Evolutionary conservation across 306 rosid species (phyloP), one percentile per base, ranked within the genome.

Genomic region (Alnus glutinosa): DNA sequence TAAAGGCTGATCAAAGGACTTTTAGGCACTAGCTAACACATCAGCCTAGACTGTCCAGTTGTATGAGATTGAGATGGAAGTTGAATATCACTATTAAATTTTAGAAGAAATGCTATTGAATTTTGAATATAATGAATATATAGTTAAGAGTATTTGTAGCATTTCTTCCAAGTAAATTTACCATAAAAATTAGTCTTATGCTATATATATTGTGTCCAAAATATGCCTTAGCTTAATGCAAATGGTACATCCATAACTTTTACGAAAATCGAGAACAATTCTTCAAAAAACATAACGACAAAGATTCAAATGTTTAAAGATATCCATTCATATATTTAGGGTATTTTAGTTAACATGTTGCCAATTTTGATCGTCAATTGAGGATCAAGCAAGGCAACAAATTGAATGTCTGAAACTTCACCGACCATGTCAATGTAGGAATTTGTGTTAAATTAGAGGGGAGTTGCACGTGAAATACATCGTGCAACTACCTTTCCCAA

Each of bases 401-500:
- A 63, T n/a, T 37, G 14, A 36, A 78, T 49, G 80, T 61, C 80
- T 70, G 67, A 66, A 58, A 75, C 14, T 15, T 55, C 78, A 37
- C 57, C 39, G 42, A 30, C 80, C 28, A 5, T 63, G 36, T 54
- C 23, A 55, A 42, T 47, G 55, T 69, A 42, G 28, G 28, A 1
- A 32, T 55, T 55, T 48, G 55, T 57, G 66, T 15, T 48, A 48
- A 37, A 37, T 75, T 75, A 46, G 50, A 67, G 55, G 32, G 32
- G 46, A 72, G 70, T 7, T 51, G 78, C 81, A 79, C 75, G 61
- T 79, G 81, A 57, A 71, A 74, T 39, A 75, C 70, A 59, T n/a
- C 70, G 74, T 78, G 74, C 83, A 75, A 83, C 55, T 83, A 83
- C 73, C 81, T 71, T 83, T 83, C 87, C 87, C 61, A 83, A 71